Percentiles rank a stretch among this genome's conserved stretches.
phyloP scores from a whole-genome alignment of 2,329 filamentous ascomycete genomes.

The Ophiostoma triangulosporum region DNA sequence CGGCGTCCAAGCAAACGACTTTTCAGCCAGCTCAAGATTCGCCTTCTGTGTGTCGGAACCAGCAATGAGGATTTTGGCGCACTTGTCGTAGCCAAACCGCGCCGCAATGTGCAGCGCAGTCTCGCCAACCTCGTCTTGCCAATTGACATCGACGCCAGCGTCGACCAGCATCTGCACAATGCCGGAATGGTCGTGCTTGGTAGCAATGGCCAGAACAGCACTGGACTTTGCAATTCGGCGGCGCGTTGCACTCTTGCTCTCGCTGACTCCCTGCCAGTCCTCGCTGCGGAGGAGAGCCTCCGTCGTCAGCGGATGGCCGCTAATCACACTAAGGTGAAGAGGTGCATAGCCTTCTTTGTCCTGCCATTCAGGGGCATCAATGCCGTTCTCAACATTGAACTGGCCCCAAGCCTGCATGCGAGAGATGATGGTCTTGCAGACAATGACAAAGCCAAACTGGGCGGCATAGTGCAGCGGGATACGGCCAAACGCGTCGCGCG shows the following conservation, averaged over 20 bases:
- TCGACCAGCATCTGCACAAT: conserved; percentile 83
- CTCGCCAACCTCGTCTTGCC: conserved; percentile 79
- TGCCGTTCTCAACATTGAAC: conserved; percentile 71
- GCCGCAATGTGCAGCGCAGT: conserved; percentile 87
- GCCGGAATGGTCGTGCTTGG: conserved; percentile 69
- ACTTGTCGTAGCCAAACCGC: conserved; percentile 71
- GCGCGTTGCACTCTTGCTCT: conserved; percentile 49
- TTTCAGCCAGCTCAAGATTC: conserved; percentile 51
- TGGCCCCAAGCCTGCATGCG: conserved; percentile 82
- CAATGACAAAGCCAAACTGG: conserved; percentile 85
- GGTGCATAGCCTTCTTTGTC: conserved; percentile 85
- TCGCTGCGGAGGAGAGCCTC: conserved; percentile 68
- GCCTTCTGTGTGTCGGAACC: conserved; percentile 56
- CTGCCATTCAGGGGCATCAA: conserved; percentile 81
- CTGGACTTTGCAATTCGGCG: conserved; percentile 69
- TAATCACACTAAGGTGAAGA: conserved; percentile 81
- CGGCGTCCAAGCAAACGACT: conserved; percentile 88
- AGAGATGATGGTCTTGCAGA: conserved; percentile 75
- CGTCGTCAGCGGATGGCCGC: conserved; percentile 78
- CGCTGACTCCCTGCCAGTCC: conserved; percentile 53
- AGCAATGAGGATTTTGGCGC: conserved; percentile 60
- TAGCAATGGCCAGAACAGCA: conserved; percentile 74
- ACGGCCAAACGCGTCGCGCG: conserved; percentile 66
- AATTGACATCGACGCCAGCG: conserved; percentile 85
- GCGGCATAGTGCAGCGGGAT: conserved; percentile 86